phyloP scores from a whole-genome alignment of 2,329 filamentous ascomycete species.

The Exophiala bonariae region DNA sequence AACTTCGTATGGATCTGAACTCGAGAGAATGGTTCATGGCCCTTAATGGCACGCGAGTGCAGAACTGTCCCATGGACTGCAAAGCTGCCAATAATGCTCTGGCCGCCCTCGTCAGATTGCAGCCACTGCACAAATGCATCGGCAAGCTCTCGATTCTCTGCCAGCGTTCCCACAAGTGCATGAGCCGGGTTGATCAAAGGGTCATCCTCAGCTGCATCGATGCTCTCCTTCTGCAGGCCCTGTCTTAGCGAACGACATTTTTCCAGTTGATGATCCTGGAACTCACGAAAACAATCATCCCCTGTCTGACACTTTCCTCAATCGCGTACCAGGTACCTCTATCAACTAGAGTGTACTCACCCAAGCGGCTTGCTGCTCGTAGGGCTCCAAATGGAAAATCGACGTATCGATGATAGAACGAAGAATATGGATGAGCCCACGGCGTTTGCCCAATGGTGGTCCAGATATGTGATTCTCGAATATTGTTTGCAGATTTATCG shows the following conservation, averaged over 20 bases:
- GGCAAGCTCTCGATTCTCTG: conserved; percentile 36
- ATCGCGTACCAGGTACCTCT: conserved; percentile 47
- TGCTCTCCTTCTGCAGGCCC: conserved; percentile 36
- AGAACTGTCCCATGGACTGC: conserved; percentile 12
- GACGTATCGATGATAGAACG: conserved; percentile 32
- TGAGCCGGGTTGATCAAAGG: conserved; percentile 47
- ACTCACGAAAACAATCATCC: conserved; percentile 37
- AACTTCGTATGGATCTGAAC: neutral
- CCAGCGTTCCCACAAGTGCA: conserved; percentile 39
- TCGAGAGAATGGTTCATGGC: neutral
- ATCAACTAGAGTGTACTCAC: conserved; percentile 52
- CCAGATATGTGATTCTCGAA: conserved; percentile 50
- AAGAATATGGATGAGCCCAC: conserved; percentile 13
- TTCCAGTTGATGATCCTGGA: conserved; percentile 3
- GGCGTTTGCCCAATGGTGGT: conserved; percentile 44
- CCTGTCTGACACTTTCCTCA: conserved; percentile 32
- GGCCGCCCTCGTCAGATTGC: conserved; percentile 35
- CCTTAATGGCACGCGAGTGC: neutral
- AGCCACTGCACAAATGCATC: conserved; percentile 43
- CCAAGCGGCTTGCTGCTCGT: conserved; percentile 40
- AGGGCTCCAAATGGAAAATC: conserved; percentile 49
- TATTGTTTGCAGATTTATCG: conserved; percentile 53
- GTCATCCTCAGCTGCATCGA: conserved; percentile 31
- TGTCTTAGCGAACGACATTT: conserved; percentile 17
- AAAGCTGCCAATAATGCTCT: conserved; percentile 39